Evolutionary conservation across 2,329 filamentous ascomycete genomes (phyloP).

Genomic region (Trichoderma sp.): DNA sequence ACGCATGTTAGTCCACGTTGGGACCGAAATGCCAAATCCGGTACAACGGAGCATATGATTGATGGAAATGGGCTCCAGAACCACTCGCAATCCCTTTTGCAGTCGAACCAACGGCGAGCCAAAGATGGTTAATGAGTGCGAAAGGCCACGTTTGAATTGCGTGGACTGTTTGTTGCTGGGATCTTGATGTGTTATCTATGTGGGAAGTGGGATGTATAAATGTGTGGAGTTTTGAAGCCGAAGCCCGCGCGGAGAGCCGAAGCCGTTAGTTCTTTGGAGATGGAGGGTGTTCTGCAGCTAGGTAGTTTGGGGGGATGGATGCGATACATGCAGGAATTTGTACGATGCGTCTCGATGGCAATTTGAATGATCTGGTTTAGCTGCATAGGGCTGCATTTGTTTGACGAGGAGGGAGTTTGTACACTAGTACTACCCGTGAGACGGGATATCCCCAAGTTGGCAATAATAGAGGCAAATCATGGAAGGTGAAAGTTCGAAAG

Average conservation of each 20-base stretch:
- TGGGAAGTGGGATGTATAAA: neutral
- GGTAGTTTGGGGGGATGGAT: neutral
- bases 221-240: neutral
- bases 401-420: neutral
- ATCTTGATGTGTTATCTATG: neutral
- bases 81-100: neutral
- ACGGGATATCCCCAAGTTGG: neutral
- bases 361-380: neutral
- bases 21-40: neutral
- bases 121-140: neutral
- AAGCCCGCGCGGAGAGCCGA: neutral
- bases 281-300: neutral
- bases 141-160: neutral
- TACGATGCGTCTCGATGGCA: neutral
- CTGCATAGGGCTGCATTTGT: neutral
- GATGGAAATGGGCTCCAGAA: neutral
- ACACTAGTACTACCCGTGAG: neutral
- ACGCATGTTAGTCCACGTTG: neutral
- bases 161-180: neutral
- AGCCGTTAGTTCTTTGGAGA: neutral
- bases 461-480: neutral
- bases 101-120: neutral
- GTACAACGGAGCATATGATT: neutral
- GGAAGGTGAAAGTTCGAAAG: neutral
- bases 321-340: neutral